Percentiles rank a stretch among this genome's conserved stretches.
These are phyloP conservation scores for Collybia sp. DNA, from an alignment of 768 basidiomycete species.

Conservation along the genomic window DNA sequence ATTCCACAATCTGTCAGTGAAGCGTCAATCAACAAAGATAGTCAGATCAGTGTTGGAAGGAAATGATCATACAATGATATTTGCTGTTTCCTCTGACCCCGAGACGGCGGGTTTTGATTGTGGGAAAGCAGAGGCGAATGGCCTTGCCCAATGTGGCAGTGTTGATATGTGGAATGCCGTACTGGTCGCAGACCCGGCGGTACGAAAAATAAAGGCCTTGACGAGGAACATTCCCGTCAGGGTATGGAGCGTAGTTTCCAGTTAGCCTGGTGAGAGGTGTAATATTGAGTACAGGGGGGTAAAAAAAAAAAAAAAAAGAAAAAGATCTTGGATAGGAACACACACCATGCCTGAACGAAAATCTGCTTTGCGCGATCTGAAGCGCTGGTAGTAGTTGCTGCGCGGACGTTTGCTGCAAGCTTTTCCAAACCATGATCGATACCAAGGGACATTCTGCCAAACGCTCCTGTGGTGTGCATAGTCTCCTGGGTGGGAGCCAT, in stretches of 20 bases:
- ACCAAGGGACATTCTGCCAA: slow-evolving; percentile 72
- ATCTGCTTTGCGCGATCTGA: slow-evolving; percentile 91
- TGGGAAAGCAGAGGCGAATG: slow-evolving; percentile 88
- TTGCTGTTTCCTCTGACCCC: slow-evolving; percentile 94
- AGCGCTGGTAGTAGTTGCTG: slow-evolving; percentile 86
- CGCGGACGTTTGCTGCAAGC: slow-evolving; percentile 80
- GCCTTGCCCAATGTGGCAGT: slow-evolving; percentile 95
- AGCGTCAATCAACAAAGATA: slow-evolving; percentile 24
- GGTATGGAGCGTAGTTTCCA: slow-evolving; percentile 87
- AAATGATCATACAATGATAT: slow-evolving; percentile 76
- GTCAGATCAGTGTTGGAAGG: slow-evolving; percentile 25
- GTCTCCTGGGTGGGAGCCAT: slow-evolving; percentile 46
- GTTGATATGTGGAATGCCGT: slow-evolving; percentile 92
- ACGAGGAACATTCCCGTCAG: slow-evolving; percentile 89
- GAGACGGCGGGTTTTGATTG: slow-evolving; percentile 90
- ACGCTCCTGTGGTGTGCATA: slow-evolving; percentile 67
- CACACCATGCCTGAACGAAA: slow-evolving; percentile 89
- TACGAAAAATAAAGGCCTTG: slow-evolving; percentile 95
- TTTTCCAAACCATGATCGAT: slow-evolving; percentile 81
- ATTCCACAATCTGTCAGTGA: slow-evolving; percentile 80
- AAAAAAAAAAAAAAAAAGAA: slow-evolving; percentile 5
- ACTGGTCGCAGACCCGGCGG: slow-evolving; percentile 85
- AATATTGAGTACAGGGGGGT: slow-evolving; percentile 2
- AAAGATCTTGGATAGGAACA: not conserved
- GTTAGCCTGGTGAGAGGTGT: slow-evolving; percentile 53